Evolutionary conservation across 192 early-diverging fungal species (phyloP), one percentile per base, ranked within the genome.

Genomic region (Chytriomyces sp.): DNA sequence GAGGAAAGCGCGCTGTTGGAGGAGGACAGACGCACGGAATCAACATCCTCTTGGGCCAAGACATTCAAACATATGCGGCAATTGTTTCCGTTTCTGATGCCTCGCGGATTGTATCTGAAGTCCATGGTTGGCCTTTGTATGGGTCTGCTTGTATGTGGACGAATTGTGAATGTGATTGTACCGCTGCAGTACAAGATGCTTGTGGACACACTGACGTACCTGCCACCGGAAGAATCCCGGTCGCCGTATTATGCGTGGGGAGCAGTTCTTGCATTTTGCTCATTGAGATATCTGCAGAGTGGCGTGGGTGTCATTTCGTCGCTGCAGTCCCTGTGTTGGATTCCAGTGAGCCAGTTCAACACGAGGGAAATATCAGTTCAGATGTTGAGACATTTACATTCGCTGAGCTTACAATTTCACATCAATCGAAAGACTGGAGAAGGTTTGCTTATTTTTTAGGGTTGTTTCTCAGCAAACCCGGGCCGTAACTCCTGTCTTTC

Each of bases 321-420:
- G 4, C 50, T 90, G 18, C 94, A 96, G 80, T 91, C 88, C 81
- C 93, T 90, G 75, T 80, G 92, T 5, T 99, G 97, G 97, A 92
- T 98, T 62, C 97, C 96, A 3, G 91, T 99, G 9, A 91, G 92
- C 1, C 96, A 98, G 82, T 93, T 91, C 81, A 97, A 95, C 11
- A 97, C 94, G 23, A 91, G 95, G 63, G 89, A 94, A 66, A 88
- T 99, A 20, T 94, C 95, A 13, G 88, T 98, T 7, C 87, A 86
- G n/a, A 95, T 97, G 89, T 95, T 99, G 60, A 83, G 88, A 47
- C 97, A 99, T 77, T 80, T 97, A 71, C 96, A 96, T 80, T 89
- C 80, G 24, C 89, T 99, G 26, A 95, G 94, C 6, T 86, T 98
- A 20, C 89, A 92, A 24, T 99, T 94, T 80, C 97, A 99, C 72